These are phyloP conservation scores for Lentinula sp. DNA, from an alignment of 768 basidiomycete species.

Conservation along the genomic window DNA sequence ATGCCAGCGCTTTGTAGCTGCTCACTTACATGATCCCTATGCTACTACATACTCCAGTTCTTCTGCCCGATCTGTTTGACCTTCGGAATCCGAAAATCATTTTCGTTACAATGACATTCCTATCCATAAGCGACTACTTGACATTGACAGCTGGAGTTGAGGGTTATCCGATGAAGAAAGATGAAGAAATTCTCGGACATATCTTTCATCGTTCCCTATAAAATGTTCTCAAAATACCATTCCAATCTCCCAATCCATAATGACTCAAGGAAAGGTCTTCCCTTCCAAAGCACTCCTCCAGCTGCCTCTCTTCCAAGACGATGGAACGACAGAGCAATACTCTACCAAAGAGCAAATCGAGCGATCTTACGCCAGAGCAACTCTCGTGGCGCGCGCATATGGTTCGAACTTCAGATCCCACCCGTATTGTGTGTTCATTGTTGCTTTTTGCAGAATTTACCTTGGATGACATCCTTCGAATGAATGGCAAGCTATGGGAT, in stretches of 20 bases:
- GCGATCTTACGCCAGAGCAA: slow-evolving; percentile 26
- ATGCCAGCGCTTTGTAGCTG: no score
- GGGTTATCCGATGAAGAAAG: not conserved
- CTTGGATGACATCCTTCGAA: slow-evolving; percentile 4
- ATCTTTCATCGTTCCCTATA: not conserved
- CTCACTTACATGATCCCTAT: no score
- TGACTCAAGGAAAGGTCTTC: not conserved
- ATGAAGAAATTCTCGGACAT: not conserved
- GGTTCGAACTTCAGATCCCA: not conserved
- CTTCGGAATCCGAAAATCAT: no score
- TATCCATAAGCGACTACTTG: not conserved
- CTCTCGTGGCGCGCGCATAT: slow-evolving; percentile 7
- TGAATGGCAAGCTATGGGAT: slow-evolving; percentile 8
- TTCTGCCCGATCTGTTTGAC: no score
- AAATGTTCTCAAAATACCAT: not conserved
- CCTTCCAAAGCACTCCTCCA: not conserved
- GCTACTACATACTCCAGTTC: no score
- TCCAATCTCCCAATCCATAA: not conserved
- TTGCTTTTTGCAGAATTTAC: slow-evolving; percentile 6
- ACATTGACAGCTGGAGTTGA: not conserved
- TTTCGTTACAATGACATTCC: no score
- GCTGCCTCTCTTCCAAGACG: not conserved
- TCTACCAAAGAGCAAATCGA: slow-evolving; percentile 15
- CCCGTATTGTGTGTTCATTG: not conserved
- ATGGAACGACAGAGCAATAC: not conserved